Conservation (phyloP, 1,284 basidiomycete species). For the Somion occarium region DNA sequence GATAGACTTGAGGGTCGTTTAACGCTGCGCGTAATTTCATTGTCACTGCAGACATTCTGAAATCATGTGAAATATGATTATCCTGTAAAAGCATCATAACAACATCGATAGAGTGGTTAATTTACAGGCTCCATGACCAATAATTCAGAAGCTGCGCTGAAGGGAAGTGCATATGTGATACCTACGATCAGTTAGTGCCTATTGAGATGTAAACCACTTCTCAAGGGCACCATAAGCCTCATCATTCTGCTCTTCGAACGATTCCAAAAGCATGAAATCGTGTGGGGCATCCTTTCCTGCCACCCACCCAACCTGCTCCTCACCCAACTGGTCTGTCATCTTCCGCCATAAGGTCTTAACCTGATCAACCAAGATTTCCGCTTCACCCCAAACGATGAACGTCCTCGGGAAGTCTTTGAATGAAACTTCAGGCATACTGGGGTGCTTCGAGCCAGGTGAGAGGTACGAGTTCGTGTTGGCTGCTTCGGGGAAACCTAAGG, state of each 20-base stretch:
- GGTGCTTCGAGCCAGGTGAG: conserved; percentile 45
- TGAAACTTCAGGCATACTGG: conserved; percentile 27
- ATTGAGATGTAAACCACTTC: too few relatives aligned
- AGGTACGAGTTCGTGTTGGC: conserved; percentile 45
- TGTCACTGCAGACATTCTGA: too few relatives aligned
- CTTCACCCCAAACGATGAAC: conserved; percentile 48
- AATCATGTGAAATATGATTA: too few relatives aligned
- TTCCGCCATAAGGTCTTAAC: conserved; percentile 29
- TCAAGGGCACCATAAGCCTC: conserved; percentile 3
- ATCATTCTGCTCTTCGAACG: conserved; percentile 4
- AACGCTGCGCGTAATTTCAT: too few relatives aligned
- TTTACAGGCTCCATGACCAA: too few relatives aligned
- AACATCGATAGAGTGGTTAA: too few relatives aligned
- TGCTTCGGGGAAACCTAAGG: conserved; percentile 29
- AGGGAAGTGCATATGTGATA: too few relatives aligned
- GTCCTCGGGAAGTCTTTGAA: conserved; percentile 54
- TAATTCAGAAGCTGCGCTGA: too few relatives aligned
- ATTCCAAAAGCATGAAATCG: conserved; percentile 3
- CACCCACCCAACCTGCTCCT: conserved; percentile 40
- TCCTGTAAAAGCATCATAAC: too few relatives aligned
- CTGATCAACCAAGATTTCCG: conserved; percentile 47
- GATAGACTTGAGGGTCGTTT: too few relatives aligned
- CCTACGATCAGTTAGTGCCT: too few relatives aligned
- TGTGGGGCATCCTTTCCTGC: conserved; percentile 38
- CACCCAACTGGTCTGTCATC: conserved; percentile 39